Base-by-base conservation (phyloP, 2,329 filamentous ascomycete species). In the Aspergillus sp. region DNA sequence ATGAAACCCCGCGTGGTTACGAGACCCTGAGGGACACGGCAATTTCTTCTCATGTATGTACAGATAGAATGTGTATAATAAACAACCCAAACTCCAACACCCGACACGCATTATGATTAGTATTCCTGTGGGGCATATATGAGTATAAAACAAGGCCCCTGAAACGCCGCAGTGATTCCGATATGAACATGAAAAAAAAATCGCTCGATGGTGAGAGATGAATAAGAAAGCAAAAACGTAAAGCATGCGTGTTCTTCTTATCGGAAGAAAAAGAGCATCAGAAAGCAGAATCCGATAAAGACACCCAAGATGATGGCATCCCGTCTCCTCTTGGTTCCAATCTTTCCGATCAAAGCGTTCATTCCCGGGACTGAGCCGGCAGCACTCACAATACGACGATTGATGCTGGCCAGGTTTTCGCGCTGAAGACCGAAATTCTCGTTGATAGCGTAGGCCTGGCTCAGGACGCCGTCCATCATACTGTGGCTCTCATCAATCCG, bases 401-500 rank as follows among this genome's bases (percentile, higher is more conserved):
- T 95, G 60, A 98, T 91, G 65, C 81, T 94, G 36, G 85, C 80
- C 49, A 98, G 70, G 27, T 86, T 91, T 74, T 97, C 90, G 48
- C 90, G 78, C 74, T 98, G 93, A 44, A 90, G 60, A 10, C 80
- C 77, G 65, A 98, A 97, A 66, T 77, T 90, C 71, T 97, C 90
- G 64, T 95, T 94, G 42, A 97, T 89, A 8, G 91, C 90, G 70
- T 98, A 98, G 6, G 93, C 93, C 73, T 97, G 93, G 62, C 86
- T 90, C 47, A 98, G 76, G 30, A 98, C 90, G 50, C 81, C 86
- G 66, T 98, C 93, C 38, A 89, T 85, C 75, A 95, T 83, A 55
- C 82, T 86, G 68, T 97, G 86, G 60, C 88, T 94, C 64, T 89
- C 85, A 62, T 98, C 93, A 61, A 98, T 82, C 51, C 87, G 81